Evolutionary conservation across 352 stramenopile genomes (phyloP).

Genomic region (Pythium coloratum): DNA sequence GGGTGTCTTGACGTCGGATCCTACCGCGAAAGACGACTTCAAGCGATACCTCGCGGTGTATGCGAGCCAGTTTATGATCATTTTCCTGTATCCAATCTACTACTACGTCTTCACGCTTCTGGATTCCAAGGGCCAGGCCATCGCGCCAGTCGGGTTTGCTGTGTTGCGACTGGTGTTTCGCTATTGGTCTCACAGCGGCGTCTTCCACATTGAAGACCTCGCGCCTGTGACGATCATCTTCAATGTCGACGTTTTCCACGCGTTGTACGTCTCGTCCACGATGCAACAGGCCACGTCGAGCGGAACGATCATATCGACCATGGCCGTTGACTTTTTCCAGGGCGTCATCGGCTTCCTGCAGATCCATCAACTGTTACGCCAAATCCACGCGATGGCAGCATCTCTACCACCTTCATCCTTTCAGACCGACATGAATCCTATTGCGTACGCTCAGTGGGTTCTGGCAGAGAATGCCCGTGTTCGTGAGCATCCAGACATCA

Average conservation of each 20-base stretch:
- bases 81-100: constrained; percentile 10
- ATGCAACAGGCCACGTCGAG: constrained; percentile 13
- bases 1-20: neutral
- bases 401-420: neutral
- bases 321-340: constrained; percentile 8
- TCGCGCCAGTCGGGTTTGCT: neutral
- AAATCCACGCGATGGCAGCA: neutral
- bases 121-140: neutral
- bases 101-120: constrained; percentile 9
- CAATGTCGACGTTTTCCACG: constrained; percentile 25
- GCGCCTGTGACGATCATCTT: constrained; percentile 7
- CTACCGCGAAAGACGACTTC: neutral
- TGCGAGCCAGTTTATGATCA: neutral
- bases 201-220: constrained; percentile 13
- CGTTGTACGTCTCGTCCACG: constrained; percentile 14
- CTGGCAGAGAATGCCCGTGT: neutral
- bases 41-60: neutral
- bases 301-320: neutral
- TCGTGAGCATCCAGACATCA: neutral
- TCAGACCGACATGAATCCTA: neutral
- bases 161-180: constrained; percentile 12
- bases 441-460: constrained; percentile 3
- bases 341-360: neutral
- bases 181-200: neutral
- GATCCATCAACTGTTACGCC: neutral